These are phyloP conservation scores for Neoascochyta sp. DNA, from an alignment of 2,329 filamentous ascomycete genomes.

Conservation along the genomic window DNA sequence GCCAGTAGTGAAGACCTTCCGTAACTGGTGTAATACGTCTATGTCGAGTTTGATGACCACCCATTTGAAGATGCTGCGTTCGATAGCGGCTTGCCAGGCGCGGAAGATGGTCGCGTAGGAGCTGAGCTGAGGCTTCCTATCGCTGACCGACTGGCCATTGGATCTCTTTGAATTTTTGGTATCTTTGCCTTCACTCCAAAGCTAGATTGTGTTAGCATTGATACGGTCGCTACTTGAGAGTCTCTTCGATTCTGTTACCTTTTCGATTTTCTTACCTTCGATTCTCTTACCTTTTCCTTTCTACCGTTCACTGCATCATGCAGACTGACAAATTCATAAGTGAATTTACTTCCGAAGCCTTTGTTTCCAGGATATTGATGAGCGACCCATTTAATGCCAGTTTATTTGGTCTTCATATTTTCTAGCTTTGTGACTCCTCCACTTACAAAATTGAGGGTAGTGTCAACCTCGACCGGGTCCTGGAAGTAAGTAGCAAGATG, in stretches of 20 bases:
- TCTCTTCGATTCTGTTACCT: neutral
- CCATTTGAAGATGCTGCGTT: neutral
- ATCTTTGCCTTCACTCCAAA: conserved; percentile 1
- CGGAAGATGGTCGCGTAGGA: neutral
- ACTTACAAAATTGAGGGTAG: too few species aligned
- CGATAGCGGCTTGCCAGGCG: neutral
- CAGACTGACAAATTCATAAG: conserved; percentile 1
- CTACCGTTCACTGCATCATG: neutral
- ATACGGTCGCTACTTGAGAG: too few species aligned
- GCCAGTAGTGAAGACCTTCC: too few species aligned
- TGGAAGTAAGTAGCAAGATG: conserved; percentile 1
- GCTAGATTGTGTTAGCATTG: too few species aligned
- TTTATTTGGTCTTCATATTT: too few species aligned
- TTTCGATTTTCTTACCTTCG: conserved; percentile 1
- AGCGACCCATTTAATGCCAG: neutral
- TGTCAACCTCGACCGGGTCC: neutral
- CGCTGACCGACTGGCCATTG: neutral
- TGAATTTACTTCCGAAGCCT: neutral
- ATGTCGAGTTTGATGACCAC: too few species aligned
- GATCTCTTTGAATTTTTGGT: neutral
- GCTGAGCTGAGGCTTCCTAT: neutral
- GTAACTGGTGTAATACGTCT: too few species aligned
- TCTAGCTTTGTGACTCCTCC: too few species aligned
- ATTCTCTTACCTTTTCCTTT: neutral
- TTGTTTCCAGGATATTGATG: neutral